Evolutionary conservation across 345 rosid genomes (phyloP).

Genomic region (Orychophragmus violaceus): DNA sequence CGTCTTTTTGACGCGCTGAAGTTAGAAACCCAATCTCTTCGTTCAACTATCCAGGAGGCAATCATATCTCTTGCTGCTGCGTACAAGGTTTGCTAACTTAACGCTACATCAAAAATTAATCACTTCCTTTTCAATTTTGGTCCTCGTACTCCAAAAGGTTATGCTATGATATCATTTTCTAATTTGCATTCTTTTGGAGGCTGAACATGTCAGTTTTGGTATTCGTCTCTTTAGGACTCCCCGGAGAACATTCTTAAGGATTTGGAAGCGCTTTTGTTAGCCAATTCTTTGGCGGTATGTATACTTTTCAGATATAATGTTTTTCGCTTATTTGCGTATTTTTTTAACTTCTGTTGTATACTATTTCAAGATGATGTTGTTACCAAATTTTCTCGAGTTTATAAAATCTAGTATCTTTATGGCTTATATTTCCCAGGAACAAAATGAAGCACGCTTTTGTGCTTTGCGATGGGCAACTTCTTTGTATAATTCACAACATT

Average conservation of each 20-base stretch:
- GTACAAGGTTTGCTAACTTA: slow-evolving; percentile 53
- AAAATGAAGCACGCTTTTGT: slow-evolving; percentile 92
- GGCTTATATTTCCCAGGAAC: slow-evolving; percentile 51
- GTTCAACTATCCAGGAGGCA: slow-evolving; percentile 78
- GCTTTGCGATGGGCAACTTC: slow-evolving; percentile 88
- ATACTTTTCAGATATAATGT: not conserved
- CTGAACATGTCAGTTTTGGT: slow-evolving; percentile 11
- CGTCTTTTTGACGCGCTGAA: slow-evolving; percentile 87
- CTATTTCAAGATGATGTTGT: not conserved
- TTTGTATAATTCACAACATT: slow-evolving; percentile 71
- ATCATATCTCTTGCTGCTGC: slow-evolving; percentile 74
- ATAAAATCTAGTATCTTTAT: slow-evolving; percentile 6
- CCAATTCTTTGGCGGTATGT: slow-evolving; percentile 66
- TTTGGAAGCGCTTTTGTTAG: slow-evolving; percentile 70
- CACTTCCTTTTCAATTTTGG: not conserved
- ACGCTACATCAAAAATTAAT: not conserved
- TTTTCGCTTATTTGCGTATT: not conserved
- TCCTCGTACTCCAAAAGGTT: not conserved
- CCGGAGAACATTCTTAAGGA: slow-evolving; percentile 50
- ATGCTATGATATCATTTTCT: not conserved
- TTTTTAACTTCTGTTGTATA: not conserved
- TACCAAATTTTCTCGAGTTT: not conserved
- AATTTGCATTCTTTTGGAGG: not conserved
- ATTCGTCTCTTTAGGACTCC: slow-evolving; percentile 51
- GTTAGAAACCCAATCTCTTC: slow-evolving; percentile 64